Evolutionary conservation across 768 basidiomycete genomes (phyloP), one percentile per base, ranked within the genome.

Genomic region (Coprinopsis strossmayeri): DNA sequence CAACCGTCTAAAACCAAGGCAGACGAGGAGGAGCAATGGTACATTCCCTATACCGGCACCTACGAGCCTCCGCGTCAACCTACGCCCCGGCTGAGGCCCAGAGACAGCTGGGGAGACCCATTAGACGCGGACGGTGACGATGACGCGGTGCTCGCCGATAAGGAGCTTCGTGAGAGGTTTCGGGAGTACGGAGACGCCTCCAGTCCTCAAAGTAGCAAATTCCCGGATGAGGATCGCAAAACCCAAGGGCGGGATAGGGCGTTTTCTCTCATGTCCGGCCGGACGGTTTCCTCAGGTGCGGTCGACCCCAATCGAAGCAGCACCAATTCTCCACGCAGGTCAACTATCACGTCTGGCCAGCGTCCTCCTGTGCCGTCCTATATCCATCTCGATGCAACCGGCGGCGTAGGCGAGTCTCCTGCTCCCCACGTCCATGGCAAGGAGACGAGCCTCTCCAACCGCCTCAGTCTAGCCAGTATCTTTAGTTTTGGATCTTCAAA

Each of bases 371-470:
- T 66, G 4, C 64, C 72, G 7, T 69, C 74, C 0, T 75, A 72
- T 55, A 64, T 73, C 55, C 70, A 69, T 50, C 60, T 74, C 3
- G 74, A 76, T 55, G 60, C 68, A 28, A 61, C 70, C 3, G 82
- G 80, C 25, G 84, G 81, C 21, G 74, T 88, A 18, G 85, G 85
- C 24, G 81, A 84, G 52, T 77, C 82, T 0, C 87, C 87, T 3
- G 63, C 63, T 41, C 77, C 66, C 10, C 68, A 53, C 27, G 59
- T 53, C 4, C 67, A 61, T 48, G 59, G 61, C 53, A 61, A 61
- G 55, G 60, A 65, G 38, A 34, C 49, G 25, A 53, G 46, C 34
- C 46, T 55, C 5, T 52, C 53, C 45, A 73, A 71, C 57, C 70
- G 81, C 5, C 64, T 66, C n/a, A 82, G 81, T 56, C 57, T 82